Evolutionary conservation across 495 filamentous ascomycete genomes (phyloP), one percentile per base, ranked within the genome.

Genomic region (Podospora appendiculata): DNA sequence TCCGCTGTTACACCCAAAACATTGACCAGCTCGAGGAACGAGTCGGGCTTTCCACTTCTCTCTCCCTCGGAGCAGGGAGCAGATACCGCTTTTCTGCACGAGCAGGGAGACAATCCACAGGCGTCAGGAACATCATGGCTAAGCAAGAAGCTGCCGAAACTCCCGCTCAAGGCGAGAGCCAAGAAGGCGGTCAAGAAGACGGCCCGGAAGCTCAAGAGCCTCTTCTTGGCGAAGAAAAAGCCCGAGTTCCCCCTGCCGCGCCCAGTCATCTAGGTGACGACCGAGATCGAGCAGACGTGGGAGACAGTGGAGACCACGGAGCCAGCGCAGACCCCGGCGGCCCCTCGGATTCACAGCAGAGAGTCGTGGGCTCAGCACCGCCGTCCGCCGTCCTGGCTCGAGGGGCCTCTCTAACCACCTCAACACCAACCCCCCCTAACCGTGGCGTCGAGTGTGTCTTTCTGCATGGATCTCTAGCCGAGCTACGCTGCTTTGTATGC

Each of bases 1-100:
- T 85, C 13, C 65, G 83, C 34, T 84, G 82, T 48, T 87, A 87
- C 56, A 87, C 83, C 0, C 84, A 88, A 56, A 88, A 88, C 47
- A 88, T 88, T 32, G 84, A 88, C 52, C 78, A 78, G 52, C 70
- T 88, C 6, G 84, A 88, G 53, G 79, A 81, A 47, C 76, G 82
- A 17, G 79, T 83, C 16, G 83, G 83, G 8, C 72, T 87, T 40
- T 70, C 66, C 32, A 78, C 75, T 0, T 70, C 75, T 13, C 63
- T 87, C 17, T 62, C 68, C 6, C 63, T 69, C 6, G 83, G 84
- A 1, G 71, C 76, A 3, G 84, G 84, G 8, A 82, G 72, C 55
- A 67, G 77, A 18, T 70, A 75, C 33, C 67, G 73, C 2, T 77
- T 77, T 49, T 68, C 70, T 12, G 41, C 36, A 0, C 44, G 59